Percentiles rank a stretch among this genome's conserved stretches.
These are phyloP conservation scores for Ambrosiella beaveri DNA, from an alignment of 2,329 filamentous ascomycete genomes.

Conservation along the genomic window DNA sequence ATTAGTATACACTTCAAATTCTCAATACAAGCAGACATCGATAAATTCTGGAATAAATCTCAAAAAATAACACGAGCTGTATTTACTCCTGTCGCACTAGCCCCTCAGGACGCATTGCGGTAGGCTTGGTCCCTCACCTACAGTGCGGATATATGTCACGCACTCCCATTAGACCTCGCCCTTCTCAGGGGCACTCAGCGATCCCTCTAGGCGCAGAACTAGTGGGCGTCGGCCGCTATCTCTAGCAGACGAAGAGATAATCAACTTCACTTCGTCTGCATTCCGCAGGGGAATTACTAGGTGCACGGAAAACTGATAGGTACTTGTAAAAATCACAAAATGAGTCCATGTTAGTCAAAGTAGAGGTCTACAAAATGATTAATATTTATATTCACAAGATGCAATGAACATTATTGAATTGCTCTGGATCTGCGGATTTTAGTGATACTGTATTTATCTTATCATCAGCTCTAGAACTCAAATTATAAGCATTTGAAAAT, in stretches of 20 bases:
- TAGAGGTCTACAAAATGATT: too few relatives aligned
- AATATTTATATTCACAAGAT: too few relatives aligned
- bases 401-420: too few relatives aligned
- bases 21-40: background rate
- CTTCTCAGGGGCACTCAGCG: conserved; percentile 1
- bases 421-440: too few relatives aligned
- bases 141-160: background rate
- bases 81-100: background rate
- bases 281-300: too few relatives aligned
- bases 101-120: background rate
- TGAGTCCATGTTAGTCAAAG: too few relatives aligned
- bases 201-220: background rate
- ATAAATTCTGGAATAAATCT: background rate
- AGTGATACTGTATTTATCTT: too few relatives aligned
- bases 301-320: too few relatives aligned
- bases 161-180: background rate
- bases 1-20: background rate
- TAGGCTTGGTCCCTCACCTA: background rate
- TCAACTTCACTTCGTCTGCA: background rate
- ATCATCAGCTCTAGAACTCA: too few relatives aligned
- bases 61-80: background rate
- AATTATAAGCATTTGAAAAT: too few relatives aligned
- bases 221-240: conserved; percentile 2
- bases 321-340: too few relatives aligned
- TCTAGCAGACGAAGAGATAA: background rate